Percentiles rank a stretch among this genome's conserved stretches.
These are phyloP conservation scores for Physcia stellaris DNA, from an alignment of 495 filamentous ascomycete species.

Conservation along the genomic window DNA sequence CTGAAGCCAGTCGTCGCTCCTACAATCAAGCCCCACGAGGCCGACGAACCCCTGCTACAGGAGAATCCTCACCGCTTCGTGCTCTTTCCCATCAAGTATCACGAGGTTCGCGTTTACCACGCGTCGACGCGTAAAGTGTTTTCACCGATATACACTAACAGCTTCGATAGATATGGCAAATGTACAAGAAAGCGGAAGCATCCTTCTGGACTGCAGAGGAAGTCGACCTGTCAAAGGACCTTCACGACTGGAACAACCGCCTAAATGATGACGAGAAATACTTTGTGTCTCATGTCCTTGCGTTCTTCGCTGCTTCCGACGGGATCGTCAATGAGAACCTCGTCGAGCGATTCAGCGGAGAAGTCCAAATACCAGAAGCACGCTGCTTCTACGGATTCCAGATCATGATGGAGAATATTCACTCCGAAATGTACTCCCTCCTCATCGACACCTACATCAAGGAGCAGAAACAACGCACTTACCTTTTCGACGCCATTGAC, in stretches of 20 bases:
- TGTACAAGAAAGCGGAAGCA: conserved; percentile 99
- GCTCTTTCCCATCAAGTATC: conserved; percentile 97
- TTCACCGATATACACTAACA: conserved; percentile 13
- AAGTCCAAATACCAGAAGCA: conserved; percentile 95
- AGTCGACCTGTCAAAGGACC: conserved; percentile 96
- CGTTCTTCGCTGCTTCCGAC: conserved; percentile 99
- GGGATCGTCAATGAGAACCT: conserved; percentile 99
- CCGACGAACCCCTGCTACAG: conserved; percentile 78
- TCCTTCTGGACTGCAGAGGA: conserved; percentile 99
- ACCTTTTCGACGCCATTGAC: conserved; percentile 97
- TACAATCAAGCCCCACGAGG: conserved; percentile 56
- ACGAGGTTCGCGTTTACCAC: conserved; percentile 63
- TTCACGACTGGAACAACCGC: conserved; percentile 97
- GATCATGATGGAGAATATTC: conserved; percentile 99
- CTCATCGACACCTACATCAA: conserved; percentile 99
- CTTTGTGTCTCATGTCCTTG: conserved; percentile 96
- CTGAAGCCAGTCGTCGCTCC: conserved; percentile 37
- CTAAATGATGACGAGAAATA: conserved; percentile 94
- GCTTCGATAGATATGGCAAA: conserved; percentile 99
- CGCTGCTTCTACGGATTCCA: conserved; percentile 99
- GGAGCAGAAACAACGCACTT: conserved; percentile 87
- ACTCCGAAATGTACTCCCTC: conserved; percentile 98
- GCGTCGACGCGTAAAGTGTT: conserved; percentile 63
- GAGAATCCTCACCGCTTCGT: conserved; percentile 97
- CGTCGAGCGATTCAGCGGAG: conserved; percentile 90